These are phyloP conservation scores for Sclerotiophoma versabilis DNA, from an alignment of 2,329 filamentous ascomycete genomes.

Conservation along the genomic window DNA sequence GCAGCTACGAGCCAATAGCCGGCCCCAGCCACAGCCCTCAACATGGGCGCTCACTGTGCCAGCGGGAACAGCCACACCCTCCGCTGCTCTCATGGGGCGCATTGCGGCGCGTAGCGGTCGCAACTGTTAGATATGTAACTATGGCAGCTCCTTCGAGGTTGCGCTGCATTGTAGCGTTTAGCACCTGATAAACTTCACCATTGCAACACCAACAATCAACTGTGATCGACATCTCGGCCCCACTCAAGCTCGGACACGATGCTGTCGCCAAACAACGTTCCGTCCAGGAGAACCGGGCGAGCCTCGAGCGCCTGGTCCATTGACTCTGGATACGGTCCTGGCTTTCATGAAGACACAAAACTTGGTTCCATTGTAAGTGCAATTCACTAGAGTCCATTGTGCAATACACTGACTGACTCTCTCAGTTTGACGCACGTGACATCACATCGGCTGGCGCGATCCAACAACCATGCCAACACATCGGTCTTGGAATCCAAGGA, in stretches of 20 bases:
- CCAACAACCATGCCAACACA: background rate
- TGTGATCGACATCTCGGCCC: background rate
- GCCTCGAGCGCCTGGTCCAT: conserved; percentile 42
- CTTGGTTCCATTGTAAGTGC: conserved; percentile 15
- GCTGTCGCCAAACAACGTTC: conserved; percentile 31
- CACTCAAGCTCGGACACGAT: conserved; percentile 21
- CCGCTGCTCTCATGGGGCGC: background rate
- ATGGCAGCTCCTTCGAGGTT: conserved; percentile 3
- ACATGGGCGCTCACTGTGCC: conserved; percentile 9
- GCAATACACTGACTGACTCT: background rate
- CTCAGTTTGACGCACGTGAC: conserved; percentile 32
- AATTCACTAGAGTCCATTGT: background rate
- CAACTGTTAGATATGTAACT: conserved; percentile 5
- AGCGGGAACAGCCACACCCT: conserved; percentile 14
- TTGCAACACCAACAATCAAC: background rate
- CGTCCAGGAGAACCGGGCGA: conserved; percentile 22
- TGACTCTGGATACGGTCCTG: conserved; percentile 45
- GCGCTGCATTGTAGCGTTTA: conserved; percentile 9
- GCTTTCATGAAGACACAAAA: conserved; percentile 20
- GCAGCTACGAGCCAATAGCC: conserved; percentile 1
- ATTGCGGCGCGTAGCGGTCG: conserved; percentile 12
- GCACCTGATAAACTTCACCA: background rate
- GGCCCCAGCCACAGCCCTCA: conserved; percentile 4
- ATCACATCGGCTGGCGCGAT: background rate
- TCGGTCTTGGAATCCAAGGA: background rate